phyloP scores from a whole-genome alignment of 1,139 yeast species.

The Tardiomyces depauwii region DNA sequence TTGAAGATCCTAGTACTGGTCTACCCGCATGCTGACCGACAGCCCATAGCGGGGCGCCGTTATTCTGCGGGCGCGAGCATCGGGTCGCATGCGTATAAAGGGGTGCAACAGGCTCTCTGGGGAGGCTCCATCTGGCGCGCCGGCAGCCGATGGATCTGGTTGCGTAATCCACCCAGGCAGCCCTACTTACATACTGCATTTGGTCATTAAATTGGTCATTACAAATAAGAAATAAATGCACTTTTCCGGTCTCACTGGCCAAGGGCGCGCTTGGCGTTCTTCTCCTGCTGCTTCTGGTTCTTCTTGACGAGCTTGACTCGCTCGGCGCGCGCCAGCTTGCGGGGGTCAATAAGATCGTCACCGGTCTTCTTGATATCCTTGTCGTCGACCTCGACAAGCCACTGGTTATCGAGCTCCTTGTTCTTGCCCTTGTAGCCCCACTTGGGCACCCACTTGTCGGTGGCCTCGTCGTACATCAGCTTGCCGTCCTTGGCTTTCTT shows the following conservation, averaged over 20 bases:
- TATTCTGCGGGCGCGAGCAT: too few relatives aligned
- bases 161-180: too few relatives aligned
- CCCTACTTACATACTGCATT: too few relatives aligned
- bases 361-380: constrained; percentile 17
- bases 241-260: constrained; percentile 6
- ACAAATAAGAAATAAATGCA: constrained; percentile 1
- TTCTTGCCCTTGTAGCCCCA: constrained; percentile 97
- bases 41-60: neutral
- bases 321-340: constrained; percentile 67
- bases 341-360: constrained; percentile 76
- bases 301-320: constrained; percentile 79
- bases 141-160: too few relatives aligned
- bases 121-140: too few relatives aligned
- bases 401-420: constrained; percentile 76
- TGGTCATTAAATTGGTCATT: constrained; percentile 1
- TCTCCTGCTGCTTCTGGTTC: constrained; percentile 78
- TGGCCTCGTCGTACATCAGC: constrained; percentile 78
- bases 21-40: neutral
- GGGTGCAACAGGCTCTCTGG: too few relatives aligned
- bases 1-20: constrained; percentile 10
- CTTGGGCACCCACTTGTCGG: constrained; percentile 93
- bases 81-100: too few relatives aligned
- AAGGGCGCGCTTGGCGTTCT: constrained; percentile 36
- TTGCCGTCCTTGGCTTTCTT: constrained; percentile 87
- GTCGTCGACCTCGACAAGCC: constrained; percentile 93